A percentile compares a stretch with the other conserved stretches of the same genome.
Conservation (phyloP, 106 monocot genomes). For the Hemerocallis citrina region DNA sequence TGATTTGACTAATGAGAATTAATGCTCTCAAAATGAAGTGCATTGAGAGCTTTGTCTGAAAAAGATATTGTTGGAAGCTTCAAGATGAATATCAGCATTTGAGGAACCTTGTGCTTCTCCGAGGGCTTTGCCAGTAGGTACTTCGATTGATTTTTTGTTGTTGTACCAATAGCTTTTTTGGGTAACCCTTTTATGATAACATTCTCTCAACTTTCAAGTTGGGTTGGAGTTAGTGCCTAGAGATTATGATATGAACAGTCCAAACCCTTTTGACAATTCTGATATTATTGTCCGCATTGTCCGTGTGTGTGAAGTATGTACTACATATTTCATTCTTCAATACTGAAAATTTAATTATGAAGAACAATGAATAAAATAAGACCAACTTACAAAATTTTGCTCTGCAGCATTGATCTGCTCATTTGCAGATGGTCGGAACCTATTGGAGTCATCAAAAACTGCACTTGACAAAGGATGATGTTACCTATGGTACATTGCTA, state of each 20-base stretch:
- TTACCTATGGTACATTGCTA: slow-evolving; percentile 75
- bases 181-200: neutral
- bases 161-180: too few species aligned
- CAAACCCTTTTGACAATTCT: slow-evolving; percentile 67
- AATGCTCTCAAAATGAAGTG: slow-evolving; percentile 57
- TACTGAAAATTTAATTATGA: neutral
- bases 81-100: slow-evolving; percentile 69
- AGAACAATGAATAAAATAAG: neutral
- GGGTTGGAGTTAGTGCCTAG: slow-evolving; percentile 71
- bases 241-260: slow-evolving; percentile 69
- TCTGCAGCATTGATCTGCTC: slow-evolving; percentile 72
- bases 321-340: slow-evolving; percentile 4
- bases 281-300: slow-evolving; percentile 76
- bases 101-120: slow-evolving; percentile 65
- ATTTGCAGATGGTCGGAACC: slow-evolving; percentile 79
- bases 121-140: slow-evolving; percentile 83
- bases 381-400: neutral
- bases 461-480: slow-evolving; percentile 95
- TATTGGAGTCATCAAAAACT: slow-evolving; percentile 76
- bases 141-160: neutral
- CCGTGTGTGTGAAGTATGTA: slow-evolving; percentile 77
- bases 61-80: slow-evolving; percentile 63
- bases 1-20: slow-evolving; percentile 29
- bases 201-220: slow-evolving; percentile 34
- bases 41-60: slow-evolving; percentile 50